Evolutionary conservation across 2,329 filamentous ascomycete genomes (phyloP), one percentile per base, ranked within the genome.

Genomic region (Talaromyces atroroseus): DNA sequence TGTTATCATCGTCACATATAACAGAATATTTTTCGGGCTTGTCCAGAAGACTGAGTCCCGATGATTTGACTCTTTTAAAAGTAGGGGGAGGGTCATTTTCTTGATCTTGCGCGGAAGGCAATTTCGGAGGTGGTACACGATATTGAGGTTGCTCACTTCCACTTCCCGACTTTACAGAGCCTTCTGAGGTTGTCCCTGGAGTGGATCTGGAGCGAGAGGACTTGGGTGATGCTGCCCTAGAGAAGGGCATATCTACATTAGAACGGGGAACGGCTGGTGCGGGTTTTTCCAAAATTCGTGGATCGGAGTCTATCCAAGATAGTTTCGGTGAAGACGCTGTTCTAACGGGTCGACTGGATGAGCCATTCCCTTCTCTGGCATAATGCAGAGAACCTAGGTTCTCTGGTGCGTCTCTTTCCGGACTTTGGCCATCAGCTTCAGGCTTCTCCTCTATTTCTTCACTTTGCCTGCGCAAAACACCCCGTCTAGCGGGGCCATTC

Each of bases 51-150:
- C 76, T 76, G 55, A 81, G 78, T 11, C 76, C 76, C 11, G 81
- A 75, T 1, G 82, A 76, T 65, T 85, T 88, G 42, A 79, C 71
- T 65, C 73, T 81, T 68, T 82, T 87, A 71, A 89, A 87, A 0
- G 83, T 87, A 24, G 86, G 82, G 2, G 86, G 86, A 3, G 83
- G 80, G 59, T 94, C 84, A 67, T 96, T 96, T 70, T 96, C 92
- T 68, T 96, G 90, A 64, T 95, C 90, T 59, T 87, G 80, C 3
- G 76, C 74, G 1, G 86, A 82, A 18, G 86, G 83, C 48, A 89
- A 68, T 51, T 80, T 72, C 18, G 82, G 80, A 36, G 80, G 74
- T 12, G 78, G 76, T 14, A 83, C 71, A 63, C 79, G 83, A 68
- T 84, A 86, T 6, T 80, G 77, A n/a, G 81, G 79, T 52, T 79